Evolutionary conservation across 2,329 filamentous ascomycete species (phyloP).

Genomic region (Beauveria asiatica): DNA sequence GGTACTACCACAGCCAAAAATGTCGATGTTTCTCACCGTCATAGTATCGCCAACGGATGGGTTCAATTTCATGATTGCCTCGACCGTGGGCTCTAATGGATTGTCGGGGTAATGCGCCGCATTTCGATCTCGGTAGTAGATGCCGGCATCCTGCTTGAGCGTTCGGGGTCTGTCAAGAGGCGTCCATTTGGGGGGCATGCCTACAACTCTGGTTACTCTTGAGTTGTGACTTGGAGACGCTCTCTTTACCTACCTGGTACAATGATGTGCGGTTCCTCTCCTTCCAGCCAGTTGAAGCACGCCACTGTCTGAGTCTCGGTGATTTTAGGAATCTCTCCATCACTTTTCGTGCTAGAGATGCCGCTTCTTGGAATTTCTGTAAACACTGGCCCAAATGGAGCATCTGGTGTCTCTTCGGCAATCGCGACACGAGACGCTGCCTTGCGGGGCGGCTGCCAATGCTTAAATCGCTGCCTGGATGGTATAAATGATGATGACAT

Average conservation of each 20-base stretch:
- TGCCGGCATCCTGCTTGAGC: slow-evolving; percentile 36
- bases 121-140: slow-evolving; percentile 47
- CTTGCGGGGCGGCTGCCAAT: background rate
- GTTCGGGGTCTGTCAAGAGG: slow-evolving; percentile 5
- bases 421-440: background rate
- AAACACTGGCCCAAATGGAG: background rate
- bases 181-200: background rate
- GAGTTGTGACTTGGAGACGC: background rate
- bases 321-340: background rate
- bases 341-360: background rate
- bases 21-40: too few relatives aligned
- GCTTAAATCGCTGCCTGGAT: background rate
- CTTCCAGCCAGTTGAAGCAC: background rate
- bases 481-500: background rate
- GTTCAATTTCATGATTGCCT: slow-evolving; percentile 24
- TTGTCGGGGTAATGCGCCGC: slow-evolving; percentile 39
- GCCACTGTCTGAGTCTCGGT: background rate
- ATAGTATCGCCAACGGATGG: too few relatives aligned
- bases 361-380: background rate
- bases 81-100: slow-evolving; percentile 41
- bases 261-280: background rate
- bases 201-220: background rate
- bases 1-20: too few relatives aligned
- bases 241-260: background rate
- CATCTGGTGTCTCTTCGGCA: background rate